A percentile compares a stretch with the other conserved stretches of the same genome.
These are phyloP conservation scores for Volvariella volvacea DNA, from an alignment of 1,284 basidiomycete species.

Conservation along the genomic window DNA sequence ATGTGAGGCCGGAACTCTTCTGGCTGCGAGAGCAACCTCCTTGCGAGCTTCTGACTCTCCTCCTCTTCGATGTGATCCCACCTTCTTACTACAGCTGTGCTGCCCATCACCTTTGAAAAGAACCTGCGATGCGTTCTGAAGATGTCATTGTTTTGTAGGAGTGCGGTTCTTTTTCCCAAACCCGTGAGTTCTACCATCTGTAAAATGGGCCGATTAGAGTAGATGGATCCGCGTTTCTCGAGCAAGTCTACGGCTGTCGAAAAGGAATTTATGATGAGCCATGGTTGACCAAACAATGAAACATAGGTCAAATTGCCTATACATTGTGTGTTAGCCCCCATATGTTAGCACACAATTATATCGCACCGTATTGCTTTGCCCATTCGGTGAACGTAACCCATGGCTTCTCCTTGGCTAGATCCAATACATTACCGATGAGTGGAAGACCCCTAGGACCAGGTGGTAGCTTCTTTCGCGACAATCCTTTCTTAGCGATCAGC, in stretches of 20 bases:
- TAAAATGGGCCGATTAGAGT: conserved; percentile 32
- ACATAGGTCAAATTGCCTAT: too few species aligned
- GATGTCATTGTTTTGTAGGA: conserved; percentile 33
- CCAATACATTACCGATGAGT: conserved; percentile 1
- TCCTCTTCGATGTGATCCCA: conserved; percentile 33
- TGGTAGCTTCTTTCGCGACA: not conserved
- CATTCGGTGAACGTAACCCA: not conserved
- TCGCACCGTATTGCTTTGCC: conserved; percentile 9
- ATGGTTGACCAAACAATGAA: too few species aligned
- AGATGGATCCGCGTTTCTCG: conserved; percentile 28
- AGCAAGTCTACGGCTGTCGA: conserved; percentile 28
- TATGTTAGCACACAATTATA: conserved; percentile 9
- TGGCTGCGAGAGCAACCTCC: conserved; percentile 35
- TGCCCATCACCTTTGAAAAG: conserved; percentile 38
- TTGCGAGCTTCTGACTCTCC: conserved; percentile 41
- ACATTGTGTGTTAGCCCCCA: too few species aligned
- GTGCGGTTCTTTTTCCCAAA: conserved; percentile 25
- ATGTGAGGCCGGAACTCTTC: conserved; percentile 37
- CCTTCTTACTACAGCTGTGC: conserved; percentile 18
- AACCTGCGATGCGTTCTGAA: conserved; percentile 42
- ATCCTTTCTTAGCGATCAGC: too few species aligned
- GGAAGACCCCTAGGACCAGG: conserved; percentile 1
- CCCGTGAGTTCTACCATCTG: conserved; percentile 28
- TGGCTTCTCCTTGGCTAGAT: not conserved
- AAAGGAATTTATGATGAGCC: conserved; percentile 28